Percentiles rank a stretch among this genome's conserved stretches.
Conservation (phyloP, 2,329 filamentous ascomycete genomes). For the Aspergillus texensis region DNA sequence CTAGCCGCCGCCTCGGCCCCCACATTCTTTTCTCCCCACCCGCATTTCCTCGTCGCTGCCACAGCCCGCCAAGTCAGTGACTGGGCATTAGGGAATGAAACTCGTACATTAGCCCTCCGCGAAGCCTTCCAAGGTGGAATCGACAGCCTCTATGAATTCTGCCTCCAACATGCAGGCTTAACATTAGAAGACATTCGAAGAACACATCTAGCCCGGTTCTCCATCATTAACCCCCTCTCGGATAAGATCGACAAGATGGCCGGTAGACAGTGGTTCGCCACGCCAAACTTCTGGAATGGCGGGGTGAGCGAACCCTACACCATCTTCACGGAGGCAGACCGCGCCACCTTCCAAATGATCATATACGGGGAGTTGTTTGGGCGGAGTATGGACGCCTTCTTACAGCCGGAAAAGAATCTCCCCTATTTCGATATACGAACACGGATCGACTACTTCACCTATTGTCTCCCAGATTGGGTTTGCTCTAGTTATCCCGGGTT, state of each 20-base stretch:
- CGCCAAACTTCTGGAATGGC: conserved; percentile 32
- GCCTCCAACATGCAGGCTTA: conserved; percentile 29
- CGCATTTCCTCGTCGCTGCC: conserved; percentile 38
- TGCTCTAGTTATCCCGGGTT: not conserved
- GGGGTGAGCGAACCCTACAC: conserved; percentile 35
- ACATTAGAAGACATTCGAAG: conserved; percentile 35
- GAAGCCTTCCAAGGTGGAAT: conserved; percentile 30
- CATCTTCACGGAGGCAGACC: conserved; percentile 24
- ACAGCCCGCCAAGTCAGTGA: conserved; percentile 33
- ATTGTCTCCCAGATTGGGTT: conserved; percentile 31
- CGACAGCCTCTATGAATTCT: conserved; percentile 34
- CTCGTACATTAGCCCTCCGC: conserved; percentile 26
- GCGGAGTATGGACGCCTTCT: conserved; percentile 24
- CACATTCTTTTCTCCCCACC: conserved; percentile 42
- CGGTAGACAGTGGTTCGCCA: conserved; percentile 31
- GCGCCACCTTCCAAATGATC: conserved; percentile 32
- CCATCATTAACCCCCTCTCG: conserved; percentile 34
- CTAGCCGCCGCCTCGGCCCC: conserved; percentile 36
- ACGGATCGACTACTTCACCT: conserved; percentile 34
- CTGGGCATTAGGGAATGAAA: conserved; percentile 34
- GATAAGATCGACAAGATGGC: conserved; percentile 38
- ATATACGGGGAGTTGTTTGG: conserved; percentile 38
- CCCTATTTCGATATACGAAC: conserved; percentile 21
- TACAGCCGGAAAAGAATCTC: conserved; percentile 15
- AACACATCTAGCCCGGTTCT: conserved; percentile 31